Evolutionary conservation across 805 yeast genomes (phyloP), one percentile per base, ranked within the genome.

Genomic region (Candida khao-thaluensis): DNA sequence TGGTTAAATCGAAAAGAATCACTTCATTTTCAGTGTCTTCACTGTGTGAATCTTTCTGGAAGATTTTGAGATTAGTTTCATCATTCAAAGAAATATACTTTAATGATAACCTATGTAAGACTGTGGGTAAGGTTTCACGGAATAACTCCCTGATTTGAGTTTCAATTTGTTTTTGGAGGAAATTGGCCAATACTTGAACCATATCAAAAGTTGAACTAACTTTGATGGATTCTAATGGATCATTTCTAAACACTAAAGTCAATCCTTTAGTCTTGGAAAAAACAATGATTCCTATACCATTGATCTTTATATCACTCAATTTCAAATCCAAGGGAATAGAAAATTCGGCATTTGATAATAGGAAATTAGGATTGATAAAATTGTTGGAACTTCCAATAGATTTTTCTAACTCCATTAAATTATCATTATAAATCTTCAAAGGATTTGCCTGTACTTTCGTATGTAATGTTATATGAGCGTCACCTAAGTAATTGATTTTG

Each of bases 131-230:
- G 37, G 87, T 83, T 55, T 88, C 96, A 44, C 93, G 71, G 62
- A 88, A 88, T 45, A 88, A 66, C 37, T 82, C 86, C 38, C 95
- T 66, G 23, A 88, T 81, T 57, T 85, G 93, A 38, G 70, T 74
- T 56, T 88, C 95, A 43, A 88, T 88, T 56, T 87, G 93, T 32
- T 76, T 75, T 55, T 88, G 95, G 45, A 88, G 62, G 49, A 86
- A 85, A 42, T 79, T 75, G n/a, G 95, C 93, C 50, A 88, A 77
- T 1, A 89, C 89, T 36, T 83, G 84, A 30, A 88, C 83, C 28
- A 81, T 77, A 62, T 88, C 95, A 60, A 88, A 88, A n/a, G 95
- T 82, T 4, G 95, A 85, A 45, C 81, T 78, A 10, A 88, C 95
- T 50, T 79, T 81, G 45, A 88, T 87, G 15, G 81, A 76, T 49